Conservation (phyloP, 108 stramenopile species). For the Aurantiochytrium sp. region DNA sequence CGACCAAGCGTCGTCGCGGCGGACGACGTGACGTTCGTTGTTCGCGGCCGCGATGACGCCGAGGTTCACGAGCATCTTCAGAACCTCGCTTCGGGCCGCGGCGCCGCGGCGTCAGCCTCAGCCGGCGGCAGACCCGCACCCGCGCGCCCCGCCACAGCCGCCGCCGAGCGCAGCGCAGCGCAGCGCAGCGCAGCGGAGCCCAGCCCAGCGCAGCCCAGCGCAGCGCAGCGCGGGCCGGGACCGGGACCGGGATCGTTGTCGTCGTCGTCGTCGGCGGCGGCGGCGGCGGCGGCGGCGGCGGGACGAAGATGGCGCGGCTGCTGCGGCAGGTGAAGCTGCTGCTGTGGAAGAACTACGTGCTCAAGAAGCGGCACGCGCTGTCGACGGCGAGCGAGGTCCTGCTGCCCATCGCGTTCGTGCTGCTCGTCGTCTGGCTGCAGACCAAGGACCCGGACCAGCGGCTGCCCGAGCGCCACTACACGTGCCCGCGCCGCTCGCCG, state of each 20-base stretch:
- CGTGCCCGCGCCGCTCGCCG: neutral
- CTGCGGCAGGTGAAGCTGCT: neutral
- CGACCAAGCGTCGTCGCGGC: too few species aligned
- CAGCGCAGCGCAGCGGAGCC: too few species aligned
- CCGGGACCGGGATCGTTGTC: neutral
- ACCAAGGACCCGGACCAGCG: neutral
- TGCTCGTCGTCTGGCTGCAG: constrained; percentile 26
- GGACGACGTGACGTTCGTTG: neutral
- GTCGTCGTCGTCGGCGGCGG: too few species aligned
- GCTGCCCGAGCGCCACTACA: neutral
- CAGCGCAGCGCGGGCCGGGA: too few species aligned
- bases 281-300: neutral
- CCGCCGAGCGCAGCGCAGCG: too few species aligned
- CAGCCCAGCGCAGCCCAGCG: too few species aligned
- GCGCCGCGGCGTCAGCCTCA: too few species aligned
- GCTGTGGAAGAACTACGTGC: constrained; percentile 29
- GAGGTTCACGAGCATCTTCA: too few species aligned
- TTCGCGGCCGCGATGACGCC: neutral
- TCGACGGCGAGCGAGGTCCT: neutral
- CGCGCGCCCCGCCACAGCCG: too few species aligned
- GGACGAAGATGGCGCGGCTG: neutral
- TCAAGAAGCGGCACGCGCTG: neutral
- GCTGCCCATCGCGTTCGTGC: neutral
- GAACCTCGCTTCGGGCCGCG: too few species aligned
- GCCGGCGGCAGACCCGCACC: too few species aligned